A percentile compares a stretch with the other conserved stretches of the same genome.
Evolutionary conservation across 2,329 filamentous ascomycete genomes (phyloP).

Genomic region (Coniella lustricola): DNA sequence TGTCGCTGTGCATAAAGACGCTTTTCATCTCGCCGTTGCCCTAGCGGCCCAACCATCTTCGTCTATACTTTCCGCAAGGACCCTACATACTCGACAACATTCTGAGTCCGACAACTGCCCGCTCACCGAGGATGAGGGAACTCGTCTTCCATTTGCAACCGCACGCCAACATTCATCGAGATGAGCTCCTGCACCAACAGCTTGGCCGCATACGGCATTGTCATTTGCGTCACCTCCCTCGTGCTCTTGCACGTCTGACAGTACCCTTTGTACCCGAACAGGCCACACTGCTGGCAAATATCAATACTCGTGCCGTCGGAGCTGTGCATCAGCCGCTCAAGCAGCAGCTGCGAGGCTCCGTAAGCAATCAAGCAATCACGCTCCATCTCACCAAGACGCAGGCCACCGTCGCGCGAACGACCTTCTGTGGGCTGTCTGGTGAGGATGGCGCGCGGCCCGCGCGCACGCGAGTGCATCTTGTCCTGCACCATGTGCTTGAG

Average conservation of each 20-base stretch:
- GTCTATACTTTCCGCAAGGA: too few relatives aligned
- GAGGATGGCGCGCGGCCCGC: conserved; percentile 83
- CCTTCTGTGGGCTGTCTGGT: conserved; percentile 96
- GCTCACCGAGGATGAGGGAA: conserved; percentile 60
- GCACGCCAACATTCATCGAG: conserved; percentile 97
- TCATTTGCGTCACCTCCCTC: conserved; percentile 81
- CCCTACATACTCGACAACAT: too few relatives aligned
- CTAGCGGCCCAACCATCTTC: too few relatives aligned
- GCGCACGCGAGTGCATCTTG: conserved; percentile 95
- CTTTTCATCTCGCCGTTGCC: not conserved
- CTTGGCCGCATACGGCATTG: conserved; percentile 96
- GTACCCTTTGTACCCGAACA: conserved; percentile 94
- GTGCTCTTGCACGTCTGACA: conserved; percentile 89
- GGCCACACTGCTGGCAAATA: conserved; percentile 86
- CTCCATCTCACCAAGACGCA: conserved; percentile 97
- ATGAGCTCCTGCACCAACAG: conserved; percentile 90
- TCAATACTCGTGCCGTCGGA: conserved; percentile 88
- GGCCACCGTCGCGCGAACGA: conserved; percentile 82
- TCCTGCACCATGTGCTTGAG: conserved; percentile 99
- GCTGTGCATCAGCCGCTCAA: conserved; percentile 91
- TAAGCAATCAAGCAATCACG: conserved; percentile 97
- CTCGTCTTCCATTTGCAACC: conserved; percentile 85
- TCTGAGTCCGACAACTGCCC: too few relatives aligned
- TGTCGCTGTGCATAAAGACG: conserved; percentile 3
- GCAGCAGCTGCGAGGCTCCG: conserved; percentile 81